phyloP scores from a whole-genome alignment of 73 alveolate species.

The Breviolum minutum region DNA sequence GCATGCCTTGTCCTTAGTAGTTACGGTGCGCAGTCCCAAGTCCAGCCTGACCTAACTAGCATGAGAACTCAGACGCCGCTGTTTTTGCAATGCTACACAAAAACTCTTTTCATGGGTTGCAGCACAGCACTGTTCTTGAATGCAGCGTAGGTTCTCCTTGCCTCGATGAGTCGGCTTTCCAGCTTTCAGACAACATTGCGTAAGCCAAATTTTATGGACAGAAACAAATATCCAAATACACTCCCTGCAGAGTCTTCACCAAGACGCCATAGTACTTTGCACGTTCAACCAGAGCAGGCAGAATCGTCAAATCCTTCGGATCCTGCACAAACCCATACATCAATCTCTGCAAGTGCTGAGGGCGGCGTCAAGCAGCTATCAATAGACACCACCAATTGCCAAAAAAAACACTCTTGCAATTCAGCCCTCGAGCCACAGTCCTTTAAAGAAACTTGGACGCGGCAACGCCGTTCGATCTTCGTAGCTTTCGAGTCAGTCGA shows the following conservation, averaged over 20 bases:
- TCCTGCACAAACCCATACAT: not conserved
- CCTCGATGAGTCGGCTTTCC: no score
- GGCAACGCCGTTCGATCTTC: not conserved
- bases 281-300: not conserved
- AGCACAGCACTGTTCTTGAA: no score
- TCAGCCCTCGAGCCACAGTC: not conserved
- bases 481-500: not conserved
- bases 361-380: not conserved
- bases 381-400: not conserved
- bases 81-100: no score
- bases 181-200: not conserved
- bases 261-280: not conserved
- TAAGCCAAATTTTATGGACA: not conserved
- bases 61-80: no score
- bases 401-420: not conserved
- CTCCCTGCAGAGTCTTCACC: not conserved
- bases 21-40: no score
- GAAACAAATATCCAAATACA: not conserved
- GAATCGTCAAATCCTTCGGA: not conserved
- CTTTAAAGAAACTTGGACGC: not conserved
- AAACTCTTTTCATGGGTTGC: no score
- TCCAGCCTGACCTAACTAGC: no score
- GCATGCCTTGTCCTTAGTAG: no score
- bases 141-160: no score
- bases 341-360: not conserved